Evolutionary conservation across 495 filamentous ascomycete genomes (phyloP), one percentile per base, ranked within the genome.

Genomic region (Xylaria intraflava): DNA sequence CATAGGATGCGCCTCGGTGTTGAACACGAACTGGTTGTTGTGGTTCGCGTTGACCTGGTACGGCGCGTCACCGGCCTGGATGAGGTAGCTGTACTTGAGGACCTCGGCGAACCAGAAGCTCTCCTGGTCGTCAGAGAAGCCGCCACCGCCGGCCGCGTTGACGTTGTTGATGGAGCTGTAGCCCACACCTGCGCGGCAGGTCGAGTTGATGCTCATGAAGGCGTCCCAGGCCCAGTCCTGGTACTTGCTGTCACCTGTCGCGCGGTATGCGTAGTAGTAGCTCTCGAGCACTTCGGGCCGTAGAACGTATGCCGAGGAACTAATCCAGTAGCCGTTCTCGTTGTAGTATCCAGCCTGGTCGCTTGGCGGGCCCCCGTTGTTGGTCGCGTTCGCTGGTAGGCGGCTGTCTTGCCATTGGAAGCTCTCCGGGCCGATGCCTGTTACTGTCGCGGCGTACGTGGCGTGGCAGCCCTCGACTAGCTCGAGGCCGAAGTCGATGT

Each of bases 41-140:
- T 75, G 66, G n/a, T 71, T 69, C 5, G 72, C 69, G 44, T 82
- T 69, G 19, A 89, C 80, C 65, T 89, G 84, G 75, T 79, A 88
- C n/a, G 70, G 72, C 4, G 74, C 78, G 48, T 89, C 84, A 72
- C 68, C 72, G 17, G 78, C 72, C 48, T 85, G 80, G 49, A 87
- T 83, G 51, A 95, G 61, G 65, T 88, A 94, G 20, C 76, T 71
- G 69, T 95, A 96, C 74, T 96, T 96, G 61, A 94, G 55, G 47
- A 91, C 87, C 72, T 96, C 90, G 0, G 90, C 90, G 65, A 93
- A 92, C 69, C 88, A 83, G 73, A 94, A 95, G 60, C 86, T 91
- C 72, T 95, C 90, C 75, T 91, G 85, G 62, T 83, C 83, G 57
- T 94, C 83, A 30, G 68, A 65, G 44, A 78, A 80, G 5, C 67